Percentiles rank a stretch among this genome's conserved stretches.
These are phyloP conservation scores for Metarhizium brunneum DNA, from an alignment of 2,329 filamentous ascomycete species.

Conservation along the genomic window DNA sequence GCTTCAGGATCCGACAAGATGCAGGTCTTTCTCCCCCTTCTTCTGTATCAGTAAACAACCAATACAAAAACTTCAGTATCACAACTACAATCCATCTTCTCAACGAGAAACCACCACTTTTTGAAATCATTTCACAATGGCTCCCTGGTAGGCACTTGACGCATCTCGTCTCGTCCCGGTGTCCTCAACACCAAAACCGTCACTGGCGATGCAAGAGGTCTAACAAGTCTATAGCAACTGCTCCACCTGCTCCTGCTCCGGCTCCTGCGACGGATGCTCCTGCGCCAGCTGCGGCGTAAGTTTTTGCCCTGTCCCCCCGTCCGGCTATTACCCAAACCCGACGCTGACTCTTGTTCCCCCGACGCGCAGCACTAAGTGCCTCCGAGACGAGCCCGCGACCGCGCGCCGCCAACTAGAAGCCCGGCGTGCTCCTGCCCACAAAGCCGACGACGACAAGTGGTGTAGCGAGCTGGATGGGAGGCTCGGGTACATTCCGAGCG, in stretches of 20 bases:
- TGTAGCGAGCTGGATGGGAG: not conserved
- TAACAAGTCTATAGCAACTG: conserved; percentile 9
- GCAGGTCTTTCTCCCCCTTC: not conserved
- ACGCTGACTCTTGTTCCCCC: not conserved
- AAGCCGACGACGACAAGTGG: not conserved
- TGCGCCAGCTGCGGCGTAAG: conserved; percentile 15
- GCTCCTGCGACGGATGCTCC: conserved; percentile 13
- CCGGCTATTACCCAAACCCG: no score
- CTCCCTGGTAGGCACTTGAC: conserved; percentile 9
- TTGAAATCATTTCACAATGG: conserved; percentile 5
- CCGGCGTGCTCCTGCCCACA: not conserved
- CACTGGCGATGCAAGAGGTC: not conserved
- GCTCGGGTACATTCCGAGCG: not conserved
- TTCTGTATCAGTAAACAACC: not conserved
- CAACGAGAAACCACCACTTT: not conserved
- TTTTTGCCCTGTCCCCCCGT: not conserved
- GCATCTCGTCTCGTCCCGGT: no score
- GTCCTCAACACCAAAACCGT: no score
- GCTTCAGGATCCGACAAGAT: not conserved
- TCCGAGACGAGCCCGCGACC: not conserved
- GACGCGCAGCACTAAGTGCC: not conserved
- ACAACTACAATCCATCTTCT: not conserved
- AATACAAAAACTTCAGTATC: not conserved
- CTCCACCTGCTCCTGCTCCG: conserved; percentile 14
- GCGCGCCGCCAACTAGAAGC: not conserved